phyloP scores from a whole-genome alignment of 2,329 filamentous ascomycete genomes.

The Diaporthe citriasiana region DNA sequence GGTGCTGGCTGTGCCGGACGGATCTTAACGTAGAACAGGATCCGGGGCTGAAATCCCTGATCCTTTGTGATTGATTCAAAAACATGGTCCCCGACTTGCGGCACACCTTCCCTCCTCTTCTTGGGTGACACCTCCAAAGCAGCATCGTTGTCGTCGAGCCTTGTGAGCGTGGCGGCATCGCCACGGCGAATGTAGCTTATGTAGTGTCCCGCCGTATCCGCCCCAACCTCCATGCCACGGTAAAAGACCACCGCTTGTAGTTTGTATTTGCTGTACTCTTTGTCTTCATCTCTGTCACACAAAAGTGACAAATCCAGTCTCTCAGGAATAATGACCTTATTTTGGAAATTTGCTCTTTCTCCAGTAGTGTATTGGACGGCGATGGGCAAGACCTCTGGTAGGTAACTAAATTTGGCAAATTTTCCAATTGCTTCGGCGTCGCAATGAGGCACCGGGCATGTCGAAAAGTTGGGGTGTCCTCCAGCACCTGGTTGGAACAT shows the following conservation, averaged over 20 bases:
- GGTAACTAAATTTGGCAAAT: slow-evolving; percentile 4
- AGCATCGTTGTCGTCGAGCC: not conserved
- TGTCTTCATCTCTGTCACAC: slow-evolving; percentile 2
- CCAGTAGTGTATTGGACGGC: not conserved
- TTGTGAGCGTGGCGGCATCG: not conserved
- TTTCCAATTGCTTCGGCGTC: not conserved
- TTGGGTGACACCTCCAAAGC: too few relatives aligned
- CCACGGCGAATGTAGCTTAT: slow-evolving; percentile 4
- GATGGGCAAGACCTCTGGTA: slow-evolving; percentile 19
- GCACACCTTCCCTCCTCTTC: not conserved
- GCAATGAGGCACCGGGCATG: too few relatives aligned
- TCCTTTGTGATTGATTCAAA: not conserved
- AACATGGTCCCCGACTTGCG: rapidly evolving
- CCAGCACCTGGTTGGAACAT: not conserved
- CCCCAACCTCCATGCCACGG: not conserved
- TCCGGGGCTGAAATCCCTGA: not conserved
- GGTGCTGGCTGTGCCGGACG: not conserved
- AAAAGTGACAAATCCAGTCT: slow-evolving; percentile 1
- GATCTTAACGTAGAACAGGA: slow-evolving; percentile 2
- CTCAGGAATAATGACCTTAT: not conserved
- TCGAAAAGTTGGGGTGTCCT: rapidly evolving
- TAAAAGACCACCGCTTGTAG: not conserved
- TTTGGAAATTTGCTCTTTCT: too few relatives aligned
- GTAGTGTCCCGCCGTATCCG: not conserved
- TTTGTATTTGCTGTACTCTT: not conserved